Evolutionary conservation across 2,329 filamentous ascomycete species (phyloP).

Genomic region (Colletotrichum magnum): DNA sequence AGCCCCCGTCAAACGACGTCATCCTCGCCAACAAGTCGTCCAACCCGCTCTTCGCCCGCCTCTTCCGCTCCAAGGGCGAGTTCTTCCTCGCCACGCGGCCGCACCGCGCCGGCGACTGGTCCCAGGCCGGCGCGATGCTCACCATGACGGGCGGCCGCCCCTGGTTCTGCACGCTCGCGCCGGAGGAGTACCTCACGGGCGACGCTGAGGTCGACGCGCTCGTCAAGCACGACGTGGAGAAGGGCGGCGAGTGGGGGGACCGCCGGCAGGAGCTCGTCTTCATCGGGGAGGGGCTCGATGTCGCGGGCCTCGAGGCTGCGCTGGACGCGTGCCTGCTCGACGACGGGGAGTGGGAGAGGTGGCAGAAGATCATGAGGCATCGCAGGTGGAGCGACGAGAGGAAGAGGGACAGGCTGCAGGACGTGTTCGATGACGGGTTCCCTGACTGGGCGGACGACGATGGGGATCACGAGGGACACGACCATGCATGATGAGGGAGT

Average conservation of each 20-base stretch:
- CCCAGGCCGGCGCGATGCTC: conserved; percentile 75
- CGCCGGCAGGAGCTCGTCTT: conserved; percentile 81
- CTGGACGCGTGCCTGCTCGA: conserved; percentile 74
- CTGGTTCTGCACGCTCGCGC: conserved; percentile 73
- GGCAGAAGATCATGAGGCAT: conserved; percentile 67
- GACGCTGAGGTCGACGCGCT: conserved; percentile 63
- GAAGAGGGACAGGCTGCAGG: conserved; percentile 61
- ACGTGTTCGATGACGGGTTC: conserved; percentile 72
- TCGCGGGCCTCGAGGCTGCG: conserved; percentile 61
- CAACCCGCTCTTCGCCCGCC: conserved; percentile 64
- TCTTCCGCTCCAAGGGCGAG: conserved; percentile 75
- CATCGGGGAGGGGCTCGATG: conserved; percentile 76
- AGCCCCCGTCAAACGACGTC: conserved; percentile 54
- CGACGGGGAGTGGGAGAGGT: conserved; percentile 69
- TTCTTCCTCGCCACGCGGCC: conserved; percentile 73
- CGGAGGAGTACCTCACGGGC: conserved; percentile 64
- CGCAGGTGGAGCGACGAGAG: conserved; percentile 51
- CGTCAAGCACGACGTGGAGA: conserved; percentile 63
- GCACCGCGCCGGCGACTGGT: conserved; percentile 70
- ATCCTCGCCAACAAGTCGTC: conserved; percentile 71
- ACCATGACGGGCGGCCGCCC: conserved; percentile 68
- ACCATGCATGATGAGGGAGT: conserved; percentile 37
- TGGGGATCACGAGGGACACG: conserved; percentile 49
- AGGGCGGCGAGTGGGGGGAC: conserved; percentile 76
- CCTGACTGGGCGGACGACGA: conserved; percentile 66